Conservation (phyloP, 129 eudicot species). For the Heracleum sosnowskyi region DNA sequence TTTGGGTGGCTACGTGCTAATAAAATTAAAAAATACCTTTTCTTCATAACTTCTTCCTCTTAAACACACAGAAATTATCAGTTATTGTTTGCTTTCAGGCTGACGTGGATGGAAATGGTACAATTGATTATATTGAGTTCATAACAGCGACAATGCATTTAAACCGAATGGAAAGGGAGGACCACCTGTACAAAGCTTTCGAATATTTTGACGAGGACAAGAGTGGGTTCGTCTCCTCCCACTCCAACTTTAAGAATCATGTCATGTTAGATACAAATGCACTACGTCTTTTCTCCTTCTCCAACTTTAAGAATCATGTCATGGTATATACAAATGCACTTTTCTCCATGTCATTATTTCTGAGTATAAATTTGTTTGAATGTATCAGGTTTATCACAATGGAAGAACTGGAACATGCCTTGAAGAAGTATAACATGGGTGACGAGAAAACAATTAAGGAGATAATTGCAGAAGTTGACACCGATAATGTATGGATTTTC, state of each 20-base stretch:
- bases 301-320: not conserved
- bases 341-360: not conserved
- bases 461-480: slow-evolving; percentile 94
- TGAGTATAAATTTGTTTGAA: slow-evolving; percentile 10
- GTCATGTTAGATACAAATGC: not conserved
- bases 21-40: not conserved
- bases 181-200: slow-evolving; percentile 85
- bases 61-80: not conserved
- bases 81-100: slow-evolving; percentile 41
- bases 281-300: not conserved
- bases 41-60: not conserved
- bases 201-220: slow-evolving; percentile 84
- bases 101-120: slow-evolving; percentile 96
- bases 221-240: slow-evolving; percentile 58
- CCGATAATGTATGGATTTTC: slow-evolving; percentile 59
- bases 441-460: slow-evolving; percentile 89
- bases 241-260: not conserved
- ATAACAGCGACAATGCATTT: slow-evolving; percentile 97
- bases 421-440: slow-evolving; percentile 91
- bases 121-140: slow-evolving; percentile 89
- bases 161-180: slow-evolving; percentile 90
- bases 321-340: not conserved
- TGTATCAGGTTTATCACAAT: slow-evolving; percentile 68
- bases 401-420: slow-evolving; percentile 91
- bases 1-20: not conserved